phyloP scores from a whole-genome alignment of 495 filamentous ascomycete genomes.

The Wilcoxina mikolae region DNA sequence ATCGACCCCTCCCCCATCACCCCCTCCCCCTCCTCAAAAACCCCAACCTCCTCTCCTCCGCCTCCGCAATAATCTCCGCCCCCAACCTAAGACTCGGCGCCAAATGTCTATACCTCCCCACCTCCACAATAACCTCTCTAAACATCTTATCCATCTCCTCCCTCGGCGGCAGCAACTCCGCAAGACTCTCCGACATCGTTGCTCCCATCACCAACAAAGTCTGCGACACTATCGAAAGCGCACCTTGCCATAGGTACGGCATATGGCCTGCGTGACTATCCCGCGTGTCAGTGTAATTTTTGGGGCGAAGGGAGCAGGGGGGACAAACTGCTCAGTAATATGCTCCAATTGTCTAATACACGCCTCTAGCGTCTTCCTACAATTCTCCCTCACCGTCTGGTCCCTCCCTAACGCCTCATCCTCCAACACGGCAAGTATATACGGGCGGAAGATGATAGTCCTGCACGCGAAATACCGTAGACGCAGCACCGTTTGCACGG shows the following conservation, averaged over 20 bases:
- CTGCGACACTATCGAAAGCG: slow-evolving; percentile 66
- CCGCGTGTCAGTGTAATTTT: background rate
- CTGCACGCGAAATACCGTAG: slow-evolving; percentile 70
- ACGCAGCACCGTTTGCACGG: slow-evolving; percentile 63
- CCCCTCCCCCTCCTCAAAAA: no score
- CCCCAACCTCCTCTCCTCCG: slow-evolving; percentile 49
- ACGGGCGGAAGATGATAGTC: slow-evolving; percentile 72
- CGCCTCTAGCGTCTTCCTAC: slow-evolving; percentile 67
- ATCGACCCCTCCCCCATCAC: no score
- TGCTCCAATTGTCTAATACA: slow-evolving; percentile 66
- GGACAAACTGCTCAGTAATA: slow-evolving; percentile 55
- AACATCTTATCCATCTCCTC: slow-evolving; percentile 59
- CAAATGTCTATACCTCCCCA: slow-evolving; percentile 55
- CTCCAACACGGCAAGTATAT: slow-evolving; percentile 63
- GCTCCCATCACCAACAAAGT: slow-evolving; percentile 69
- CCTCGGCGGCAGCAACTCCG: slow-evolving; percentile 48
- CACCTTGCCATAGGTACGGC: slow-evolving; percentile 77
- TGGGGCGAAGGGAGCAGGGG: background rate
- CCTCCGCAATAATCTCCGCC: slow-evolving; percentile 64
- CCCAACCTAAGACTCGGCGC: slow-evolving; percentile 58
- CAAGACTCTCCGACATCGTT: slow-evolving; percentile 62
- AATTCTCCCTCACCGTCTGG: slow-evolving; percentile 55
- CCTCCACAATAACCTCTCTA: slow-evolving; percentile 55
- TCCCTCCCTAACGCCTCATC: slow-evolving; percentile 59
- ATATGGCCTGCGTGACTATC: slow-evolving; percentile 66